Evolutionary conservation across 176 grass and related monocot genomes (phyloP).

Genomic region (Cenchrus purpureus): DNA sequence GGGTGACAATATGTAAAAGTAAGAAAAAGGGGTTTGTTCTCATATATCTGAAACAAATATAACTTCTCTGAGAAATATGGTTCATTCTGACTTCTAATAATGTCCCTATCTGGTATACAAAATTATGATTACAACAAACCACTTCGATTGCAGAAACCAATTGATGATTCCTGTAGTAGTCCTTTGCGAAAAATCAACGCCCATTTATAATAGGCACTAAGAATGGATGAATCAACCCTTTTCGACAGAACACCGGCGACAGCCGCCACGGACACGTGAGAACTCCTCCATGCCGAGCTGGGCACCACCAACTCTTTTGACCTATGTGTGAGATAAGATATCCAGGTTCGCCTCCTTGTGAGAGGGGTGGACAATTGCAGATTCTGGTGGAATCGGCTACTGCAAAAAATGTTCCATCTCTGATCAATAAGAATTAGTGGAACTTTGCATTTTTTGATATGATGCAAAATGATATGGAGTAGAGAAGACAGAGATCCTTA

Average conservation of each 20-base stretch:
- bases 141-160: neutral
- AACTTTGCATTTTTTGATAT: neutral
- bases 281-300: conserved; percentile 45
- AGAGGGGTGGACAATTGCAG: too few species aligned
- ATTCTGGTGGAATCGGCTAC: conserved; percentile 51
- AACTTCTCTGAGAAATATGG: neutral
- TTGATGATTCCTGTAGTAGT: neutral
- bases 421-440: neutral
- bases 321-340: too few species aligned
- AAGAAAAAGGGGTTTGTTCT: too few species aligned
- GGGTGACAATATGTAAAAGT: too few species aligned
- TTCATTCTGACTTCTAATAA: neutral
- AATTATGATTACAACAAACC: neutral
- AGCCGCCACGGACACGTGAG: neutral
- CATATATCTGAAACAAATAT: too few species aligned
- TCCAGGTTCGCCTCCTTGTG: too few species aligned
- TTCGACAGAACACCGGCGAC: conserved; percentile 2
- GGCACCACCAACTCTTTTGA: too few species aligned
- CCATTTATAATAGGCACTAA: too few species aligned
- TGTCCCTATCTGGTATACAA: neutral
- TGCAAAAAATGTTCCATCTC: neutral
- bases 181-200: conserved; percentile 20
- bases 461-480: too few species aligned
- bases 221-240: conserved; percentile 35
- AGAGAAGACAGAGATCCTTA: conserved; percentile 39